phyloP scores from a whole-genome alignment of 2,329 filamentous ascomycete genomes.

The Arthrobotrys sphaeroides region DNA sequence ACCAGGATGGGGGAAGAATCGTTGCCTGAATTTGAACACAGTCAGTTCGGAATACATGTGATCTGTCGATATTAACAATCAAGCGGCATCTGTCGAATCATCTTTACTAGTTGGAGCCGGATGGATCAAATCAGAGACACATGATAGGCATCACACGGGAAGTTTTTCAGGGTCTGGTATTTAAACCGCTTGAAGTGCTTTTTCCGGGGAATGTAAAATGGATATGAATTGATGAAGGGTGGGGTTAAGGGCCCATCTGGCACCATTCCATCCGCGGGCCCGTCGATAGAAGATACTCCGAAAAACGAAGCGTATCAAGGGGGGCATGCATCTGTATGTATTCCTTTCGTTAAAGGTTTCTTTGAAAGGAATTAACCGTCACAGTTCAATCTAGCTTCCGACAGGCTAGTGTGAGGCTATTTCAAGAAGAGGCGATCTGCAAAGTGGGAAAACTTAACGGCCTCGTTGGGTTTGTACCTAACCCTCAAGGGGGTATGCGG shows the following conservation, averaged over 20 bases:
- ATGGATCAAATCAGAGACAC: background rate
- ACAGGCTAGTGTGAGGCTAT: background rate
- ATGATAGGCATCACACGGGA: background rate
- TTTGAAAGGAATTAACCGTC: background rate
- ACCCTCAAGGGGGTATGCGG: background rate
- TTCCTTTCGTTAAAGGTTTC: background rate
- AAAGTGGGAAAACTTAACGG: background rate
- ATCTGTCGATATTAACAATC: background rate
- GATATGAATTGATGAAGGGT: too few species aligned
- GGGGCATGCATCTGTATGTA: background rate
- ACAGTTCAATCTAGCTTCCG: background rate
- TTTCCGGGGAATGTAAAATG: too few species aligned
- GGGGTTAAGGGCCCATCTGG: too few species aligned
- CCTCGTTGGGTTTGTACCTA: background rate
- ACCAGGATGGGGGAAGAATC: too few species aligned
- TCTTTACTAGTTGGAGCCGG: background rate
- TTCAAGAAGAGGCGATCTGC: background rate
- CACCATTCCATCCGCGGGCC: background rate
- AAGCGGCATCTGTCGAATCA: background rate
- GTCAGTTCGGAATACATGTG: too few species aligned
- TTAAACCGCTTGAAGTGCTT: background rate
- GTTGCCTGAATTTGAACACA: constrained; percentile 21
- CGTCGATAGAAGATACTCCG: background rate
- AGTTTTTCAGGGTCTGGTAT: background rate
- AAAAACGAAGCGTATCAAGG: background rate